Evolutionary conservation across 2,329 filamentous ascomycete genomes (phyloP).

Genomic region (Ophiognomonia clavigignenti-juglandacearum): DNA sequence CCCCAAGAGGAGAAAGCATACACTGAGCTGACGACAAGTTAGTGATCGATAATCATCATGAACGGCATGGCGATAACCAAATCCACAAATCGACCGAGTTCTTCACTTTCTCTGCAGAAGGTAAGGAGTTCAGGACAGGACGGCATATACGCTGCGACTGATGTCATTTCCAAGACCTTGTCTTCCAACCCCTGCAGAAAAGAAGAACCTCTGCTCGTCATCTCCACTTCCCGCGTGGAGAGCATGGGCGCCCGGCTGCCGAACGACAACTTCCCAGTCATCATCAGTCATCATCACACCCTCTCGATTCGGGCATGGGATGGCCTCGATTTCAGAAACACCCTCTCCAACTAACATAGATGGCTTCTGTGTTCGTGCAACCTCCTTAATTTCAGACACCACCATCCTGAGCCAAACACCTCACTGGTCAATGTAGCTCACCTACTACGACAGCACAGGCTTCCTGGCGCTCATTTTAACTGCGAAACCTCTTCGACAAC

Average conservation of each 20-base stretch:
- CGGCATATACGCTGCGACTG: too few relatives aligned
- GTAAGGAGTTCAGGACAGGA: too few relatives aligned
- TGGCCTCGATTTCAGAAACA: slow-evolving; percentile 3
- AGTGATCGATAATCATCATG: too few relatives aligned
- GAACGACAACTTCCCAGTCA: too few relatives aligned
- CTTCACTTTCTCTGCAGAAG: too few relatives aligned
- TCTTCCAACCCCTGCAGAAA: background rate
- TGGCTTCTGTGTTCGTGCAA: slow-evolving; percentile 3
- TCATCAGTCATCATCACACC: too few relatives aligned
- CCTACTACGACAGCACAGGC: background rate
- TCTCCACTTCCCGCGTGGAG: background rate
- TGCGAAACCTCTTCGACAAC: background rate
- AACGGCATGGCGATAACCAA: too few relatives aligned
- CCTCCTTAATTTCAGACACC: slow-evolving; percentile 6
- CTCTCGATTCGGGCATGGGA: background rate
- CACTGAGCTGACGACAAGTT: too few relatives aligned
- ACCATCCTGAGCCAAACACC: background rate
- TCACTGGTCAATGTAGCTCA: too few relatives aligned
- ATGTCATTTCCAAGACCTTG: slow-evolving; percentile 1
- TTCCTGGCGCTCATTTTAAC: background rate
- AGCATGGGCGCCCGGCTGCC: too few relatives aligned
- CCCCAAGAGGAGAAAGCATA: too few relatives aligned
- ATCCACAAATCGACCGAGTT: too few relatives aligned
- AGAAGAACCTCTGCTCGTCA: background rate
- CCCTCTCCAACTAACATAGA: background rate